These are phyloP conservation scores for Oldenlandia corymbosa DNA, from an alignment of 257 asterid species.

Conservation along the genomic window DNA sequence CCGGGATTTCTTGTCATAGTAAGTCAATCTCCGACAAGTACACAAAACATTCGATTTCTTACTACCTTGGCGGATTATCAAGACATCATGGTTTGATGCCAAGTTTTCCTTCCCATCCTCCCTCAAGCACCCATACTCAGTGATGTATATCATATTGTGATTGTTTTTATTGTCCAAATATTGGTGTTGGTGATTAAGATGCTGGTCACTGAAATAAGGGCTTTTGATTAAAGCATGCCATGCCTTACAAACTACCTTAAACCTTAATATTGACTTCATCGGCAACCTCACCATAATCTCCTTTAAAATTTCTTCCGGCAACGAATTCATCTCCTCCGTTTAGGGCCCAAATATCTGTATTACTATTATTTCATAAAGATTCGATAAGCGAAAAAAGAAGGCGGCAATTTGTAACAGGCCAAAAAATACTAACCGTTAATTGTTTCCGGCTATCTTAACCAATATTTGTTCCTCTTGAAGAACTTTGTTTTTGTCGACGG, in stretches of 20 bases:
- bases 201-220: background rate
- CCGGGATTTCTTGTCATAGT: too few species aligned
- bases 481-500: too few species aligned
- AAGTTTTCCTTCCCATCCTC: background rate
- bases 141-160: background rate
- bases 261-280: background rate
- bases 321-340: background rate
- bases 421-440: too few species aligned
- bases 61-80: too few species aligned
- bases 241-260: background rate
- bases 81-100: background rate
- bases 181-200: background rate
- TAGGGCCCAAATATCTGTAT: too few species aligned
- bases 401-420: too few species aligned
- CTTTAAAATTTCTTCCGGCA: background rate
- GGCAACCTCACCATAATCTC: background rate
- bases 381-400: too few species aligned
- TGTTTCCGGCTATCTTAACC: too few species aligned
- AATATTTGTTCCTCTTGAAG: too few species aligned
- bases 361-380: too few species aligned
- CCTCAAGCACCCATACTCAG: background rate
- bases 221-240: background rate
- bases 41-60: too few species aligned
- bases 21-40: background rate
- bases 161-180: too few species aligned